Evolutionary conservation across 1,139 yeast genomes (phyloP).

Genomic region (Nakaseomyces glabratus): DNA sequence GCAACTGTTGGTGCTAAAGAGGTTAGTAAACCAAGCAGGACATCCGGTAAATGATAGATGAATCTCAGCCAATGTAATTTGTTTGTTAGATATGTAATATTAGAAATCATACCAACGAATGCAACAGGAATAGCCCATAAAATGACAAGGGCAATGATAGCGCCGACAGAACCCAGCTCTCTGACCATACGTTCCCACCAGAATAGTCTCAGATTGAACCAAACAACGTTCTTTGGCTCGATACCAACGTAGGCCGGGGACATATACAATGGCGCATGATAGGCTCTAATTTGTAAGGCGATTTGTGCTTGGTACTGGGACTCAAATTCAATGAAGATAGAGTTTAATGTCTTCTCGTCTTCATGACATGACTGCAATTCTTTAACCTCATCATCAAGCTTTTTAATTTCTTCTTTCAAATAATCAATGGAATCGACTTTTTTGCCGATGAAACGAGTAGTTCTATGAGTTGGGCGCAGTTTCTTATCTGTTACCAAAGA

Average conservation of each 20-base stretch:
- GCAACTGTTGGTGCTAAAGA: conserved; percentile 65
- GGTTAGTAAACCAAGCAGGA: conserved; percentile 56
- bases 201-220: conserved; percentile 55
- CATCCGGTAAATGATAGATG: conserved; percentile 50
- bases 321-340: conserved; percentile 63
- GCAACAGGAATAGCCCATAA: conserved; percentile 91
- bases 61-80: conserved; percentile 57
- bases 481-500: conserved; percentile 45
- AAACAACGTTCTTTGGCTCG: conserved; percentile 53
- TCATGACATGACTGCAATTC: conserved; percentile 26
- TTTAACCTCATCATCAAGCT: conserved; percentile 4
- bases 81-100: conserved; percentile 52
- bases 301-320: conserved; percentile 60
- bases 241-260: conserved; percentile 50
- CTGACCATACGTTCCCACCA: conserved; percentile 50
- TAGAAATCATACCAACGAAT: conserved; percentile 71
- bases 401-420: conserved; percentile 2
- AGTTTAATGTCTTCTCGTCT: conserved; percentile 45
- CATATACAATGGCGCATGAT: conserved; percentile 22
- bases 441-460: conserved; percentile 43
- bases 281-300: conserved; percentile 50
- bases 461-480: conserved; percentile 47
- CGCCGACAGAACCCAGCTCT: conserved; percentile 43
- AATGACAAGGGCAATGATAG: conserved; percentile 49
- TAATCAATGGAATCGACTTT: conserved; percentile 40